phyloP scores from a whole-genome alignment of 2,329 filamentous ascomycete species.

The Scytalidium lignicola region DNA sequence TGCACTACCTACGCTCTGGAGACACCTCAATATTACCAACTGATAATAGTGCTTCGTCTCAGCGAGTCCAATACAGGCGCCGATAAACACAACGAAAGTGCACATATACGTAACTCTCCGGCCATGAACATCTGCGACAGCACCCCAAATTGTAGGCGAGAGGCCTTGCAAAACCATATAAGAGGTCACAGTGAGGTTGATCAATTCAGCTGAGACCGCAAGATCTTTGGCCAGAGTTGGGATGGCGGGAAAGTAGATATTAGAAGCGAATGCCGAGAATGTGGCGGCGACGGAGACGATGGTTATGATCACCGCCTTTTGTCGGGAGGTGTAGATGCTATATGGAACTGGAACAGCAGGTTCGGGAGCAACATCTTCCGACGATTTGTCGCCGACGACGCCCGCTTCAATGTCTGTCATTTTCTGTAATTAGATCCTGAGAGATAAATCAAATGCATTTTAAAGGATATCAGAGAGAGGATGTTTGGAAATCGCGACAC shows the following conservation, averaged over 20 bases:
- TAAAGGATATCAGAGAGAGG: too few species aligned
- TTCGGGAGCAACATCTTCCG: neutral
- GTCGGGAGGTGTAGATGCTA: constrained; percentile 15
- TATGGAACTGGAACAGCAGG: constrained; percentile 9
- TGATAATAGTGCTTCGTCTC: constrained; percentile 42
- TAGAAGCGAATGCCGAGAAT: constrained; percentile 14
- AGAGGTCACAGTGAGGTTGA: constrained; percentile 25
- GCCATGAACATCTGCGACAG: constrained; percentile 45
- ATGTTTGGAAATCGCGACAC: too few species aligned
- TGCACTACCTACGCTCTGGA: constrained; percentile 55
- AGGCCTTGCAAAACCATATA: constrained; percentile 50
- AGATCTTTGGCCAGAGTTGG: constrained; percentile 17
- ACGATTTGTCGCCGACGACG: neutral
- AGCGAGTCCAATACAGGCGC: constrained; percentile 49
- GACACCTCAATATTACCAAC: constrained; percentile 47
- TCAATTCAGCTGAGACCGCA: constrained; percentile 14
- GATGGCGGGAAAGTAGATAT: constrained; percentile 25
- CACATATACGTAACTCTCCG: constrained; percentile 48
- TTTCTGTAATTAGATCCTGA: neutral
- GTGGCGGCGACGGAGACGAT: constrained; percentile 17
- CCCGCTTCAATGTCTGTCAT: neutral
- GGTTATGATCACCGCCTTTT: constrained; percentile 18
- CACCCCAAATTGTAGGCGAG: constrained; percentile 42
- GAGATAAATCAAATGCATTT: too few species aligned
- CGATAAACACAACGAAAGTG: constrained; percentile 49